Conservation (phyloP, 139 green algal species). For the Picochlorum sp. region DNA sequence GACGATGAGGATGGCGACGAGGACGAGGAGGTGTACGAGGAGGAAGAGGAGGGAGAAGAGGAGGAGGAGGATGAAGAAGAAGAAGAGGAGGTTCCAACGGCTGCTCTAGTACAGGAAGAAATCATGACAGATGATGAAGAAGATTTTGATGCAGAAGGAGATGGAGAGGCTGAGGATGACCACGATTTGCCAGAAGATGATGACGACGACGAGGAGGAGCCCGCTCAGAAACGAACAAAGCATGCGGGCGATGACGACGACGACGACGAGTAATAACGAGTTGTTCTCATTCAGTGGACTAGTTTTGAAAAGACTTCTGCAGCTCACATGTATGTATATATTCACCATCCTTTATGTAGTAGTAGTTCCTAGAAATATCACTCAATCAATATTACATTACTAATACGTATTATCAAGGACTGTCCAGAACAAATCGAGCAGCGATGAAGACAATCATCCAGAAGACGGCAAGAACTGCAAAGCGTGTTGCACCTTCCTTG, state of each 20-base stretch:
- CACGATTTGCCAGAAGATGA: constrained; percentile 19
- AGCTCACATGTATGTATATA: too few species aligned
- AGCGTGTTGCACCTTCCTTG: constrained; percentile 16
- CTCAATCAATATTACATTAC: constrained; percentile 4
- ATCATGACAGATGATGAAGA: constrained; percentile 13
- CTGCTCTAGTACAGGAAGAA: constrained; percentile 5
- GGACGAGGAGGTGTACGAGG: constrained; percentile 4
- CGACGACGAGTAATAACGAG: background rate
- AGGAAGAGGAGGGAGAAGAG: constrained; percentile 7
- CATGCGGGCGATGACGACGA: background rate
- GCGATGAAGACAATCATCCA: constrained; percentile 48
- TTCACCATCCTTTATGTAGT: too few species aligned
- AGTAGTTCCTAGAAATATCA: too few species aligned
- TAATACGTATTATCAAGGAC: constrained; percentile 6
- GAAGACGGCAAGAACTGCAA: constrained; percentile 42
- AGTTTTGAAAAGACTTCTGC: too few species aligned
- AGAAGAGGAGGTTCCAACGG: constrained; percentile 9
- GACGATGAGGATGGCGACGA: background rate
- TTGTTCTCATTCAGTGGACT: too few species aligned
- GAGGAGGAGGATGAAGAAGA: constrained; percentile 11
- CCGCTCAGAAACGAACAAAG: background rate
- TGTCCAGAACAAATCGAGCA: constrained; percentile 38
- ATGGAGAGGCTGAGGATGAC: constrained; percentile 26
- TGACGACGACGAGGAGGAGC: constrained; percentile 22
- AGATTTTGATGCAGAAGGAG: constrained; percentile 8